These are phyloP conservation scores for Trypanosoma congolense DNA, from an alignment of 208 protist species.

Conservation along the genomic window DNA sequence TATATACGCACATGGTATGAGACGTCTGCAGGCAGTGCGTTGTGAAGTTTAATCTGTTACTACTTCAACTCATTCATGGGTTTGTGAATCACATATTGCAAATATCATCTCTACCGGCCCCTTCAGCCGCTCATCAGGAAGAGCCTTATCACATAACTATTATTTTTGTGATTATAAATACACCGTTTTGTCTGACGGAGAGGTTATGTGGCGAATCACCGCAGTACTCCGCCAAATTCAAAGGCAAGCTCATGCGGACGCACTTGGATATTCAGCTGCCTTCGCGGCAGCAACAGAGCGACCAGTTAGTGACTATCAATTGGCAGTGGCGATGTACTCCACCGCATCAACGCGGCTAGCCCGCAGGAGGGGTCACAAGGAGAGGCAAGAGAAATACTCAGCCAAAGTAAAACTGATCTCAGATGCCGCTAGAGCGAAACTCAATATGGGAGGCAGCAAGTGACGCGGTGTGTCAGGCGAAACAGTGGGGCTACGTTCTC, in stretches of 20 bases:
- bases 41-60: no score
- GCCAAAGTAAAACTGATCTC: slow-evolving; percentile 33
- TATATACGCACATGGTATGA: no score
- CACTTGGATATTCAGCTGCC: slow-evolving; percentile 46
- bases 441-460: slow-evolving; percentile 21
- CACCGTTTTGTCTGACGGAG: no score
- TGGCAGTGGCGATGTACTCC: slow-evolving; percentile 48
- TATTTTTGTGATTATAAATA: no score
- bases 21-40: no score
- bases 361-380: slow-evolving; percentile 38
- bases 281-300: slow-evolving; percentile 42
- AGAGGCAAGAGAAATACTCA: slow-evolving; percentile 34
- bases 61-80: no score
- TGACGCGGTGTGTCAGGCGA: neutral
- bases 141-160: no score
- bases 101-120: no score
- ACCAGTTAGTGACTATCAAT: slow-evolving; percentile 31
- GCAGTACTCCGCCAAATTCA: slow-evolving; percentile 29
- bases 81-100: no score
- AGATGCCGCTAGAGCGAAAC: slow-evolving; percentile 21
- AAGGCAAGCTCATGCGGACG: slow-evolving; percentile 31
- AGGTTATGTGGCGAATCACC: slow-evolving; percentile 26
- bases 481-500: no score
- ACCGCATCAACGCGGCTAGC: slow-evolving; percentile 27
- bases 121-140: no score